Evolutionary conservation across 768 basidiomycete species (phyloP), one percentile per base, ranked within the genome.

Genomic region (Tulasnella sp.): DNA sequence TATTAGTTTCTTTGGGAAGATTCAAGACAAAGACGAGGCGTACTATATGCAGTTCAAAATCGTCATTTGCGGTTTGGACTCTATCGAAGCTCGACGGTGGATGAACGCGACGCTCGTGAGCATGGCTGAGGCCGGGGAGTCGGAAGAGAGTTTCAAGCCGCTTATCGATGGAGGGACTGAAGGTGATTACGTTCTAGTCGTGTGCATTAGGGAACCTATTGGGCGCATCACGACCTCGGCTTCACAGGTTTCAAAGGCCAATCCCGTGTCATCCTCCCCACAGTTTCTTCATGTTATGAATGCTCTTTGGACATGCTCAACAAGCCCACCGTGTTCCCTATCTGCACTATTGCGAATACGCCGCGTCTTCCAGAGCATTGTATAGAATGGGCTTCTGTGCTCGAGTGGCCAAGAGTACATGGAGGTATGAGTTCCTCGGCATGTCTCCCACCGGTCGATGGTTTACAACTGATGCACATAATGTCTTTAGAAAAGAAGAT

Each of bases 121-220:
- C 66, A 77, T 98, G 66, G 92, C 96, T 0, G 94, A 99, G 70
- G 76, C 81, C n/a, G 34, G 34, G 34, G 91, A 92, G 55, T 84
- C 85, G 65, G 88, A 87, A 46, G 93, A 98, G 66, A 91, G 87
- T 65, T 65, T 98, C 68, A 98, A 97, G 66, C 96, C 96, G 19
- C 78, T 99, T 51, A 97, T 99, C 64, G 96, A 99, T 66, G 96
- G 96, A 27, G 96, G 96, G 38, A 99, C 96, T 2, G 96, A 99
- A 80, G 96, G 94, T 89, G 58, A 41, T 70, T 56, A 17, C 41
- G 41, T 19, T 17, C 51, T 10, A 24, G 21, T 19, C 2, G 8
- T 3, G 8, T 21, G 19, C 41, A 19, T 19, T 46, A 21, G 17
- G 53, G 15, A 19, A 46, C 8, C 43, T 9, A 0, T 30, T 7